Evolutionary conservation across 2,329 filamentous ascomycete species (phyloP), one percentile per base, ranked within the genome.

Genomic region (Grosmannia clavigera): DNA sequence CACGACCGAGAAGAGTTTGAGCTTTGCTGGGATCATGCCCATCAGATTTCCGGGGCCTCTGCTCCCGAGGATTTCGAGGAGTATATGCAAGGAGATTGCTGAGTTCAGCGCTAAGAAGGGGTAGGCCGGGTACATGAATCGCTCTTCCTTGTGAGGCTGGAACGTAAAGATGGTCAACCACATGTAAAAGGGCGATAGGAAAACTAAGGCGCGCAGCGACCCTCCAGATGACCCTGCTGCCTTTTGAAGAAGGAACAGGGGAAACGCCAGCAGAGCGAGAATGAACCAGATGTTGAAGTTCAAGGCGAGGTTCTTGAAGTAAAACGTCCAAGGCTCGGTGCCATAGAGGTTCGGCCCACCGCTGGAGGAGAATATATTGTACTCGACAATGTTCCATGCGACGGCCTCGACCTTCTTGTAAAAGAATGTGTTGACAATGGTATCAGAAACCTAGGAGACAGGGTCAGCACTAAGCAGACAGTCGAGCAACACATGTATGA

Each of bases 101-200:
- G 92, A 92, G 68, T 96, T 96, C 43, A 99, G 78, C 0, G 88
- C 87, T 46, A 99, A 78, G 64, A 92, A 90, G 1, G 94, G 94
- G 68, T 99, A 99, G 2, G 84, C 88, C 0, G 94, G 94, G 68
- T 96, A 99, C 92, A 99, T 97, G 76, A 99, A 99, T 7, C 94
- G 81, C 73, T 99, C 94, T 71, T 99, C 94, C 69, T 99, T 99
- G 75, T 99, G 94, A 19, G 94, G 90, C 70, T 99, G 94, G 10
- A 87, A 70, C 0, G 89, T 92, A 74, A 99, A 97, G 63, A 97
- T 94, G 3, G 75, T 82, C 33, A 99, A 80, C 94, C 94, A 99
- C 69, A 96, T 80, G 70, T 97, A 99, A 72, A 97, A 95, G 0
- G 94, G 94, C 0, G 83, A 75, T 59, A 92, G 77, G 65, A 96